A percentile compares a stretch with the other conserved stretches of the same genome.
These are phyloP conservation scores for Jacaranda copaia DNA, from an alignment of 257 asterid genomes.

Conservation along the genomic window DNA sequence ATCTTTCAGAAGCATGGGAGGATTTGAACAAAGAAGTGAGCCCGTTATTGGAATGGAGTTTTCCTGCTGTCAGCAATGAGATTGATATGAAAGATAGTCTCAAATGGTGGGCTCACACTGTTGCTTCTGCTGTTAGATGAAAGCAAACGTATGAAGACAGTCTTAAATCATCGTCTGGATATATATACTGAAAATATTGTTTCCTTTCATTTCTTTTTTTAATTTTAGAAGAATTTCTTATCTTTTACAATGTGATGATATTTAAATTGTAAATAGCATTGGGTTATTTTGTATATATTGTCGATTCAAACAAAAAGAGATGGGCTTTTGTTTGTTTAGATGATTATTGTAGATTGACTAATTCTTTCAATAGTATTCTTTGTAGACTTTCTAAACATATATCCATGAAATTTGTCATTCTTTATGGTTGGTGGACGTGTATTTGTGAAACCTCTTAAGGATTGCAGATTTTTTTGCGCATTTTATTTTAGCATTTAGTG, in stretches of 20 bases:
- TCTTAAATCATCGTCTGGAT: background rate
- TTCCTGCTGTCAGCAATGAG: conserved; percentile 51
- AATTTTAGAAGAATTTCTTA: background rate
- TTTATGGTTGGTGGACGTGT: no score
- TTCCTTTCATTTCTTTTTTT: background rate
- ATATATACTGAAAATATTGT: no score
- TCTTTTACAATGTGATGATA: background rate
- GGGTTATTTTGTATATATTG: background rate
- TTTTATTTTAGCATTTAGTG: no score
- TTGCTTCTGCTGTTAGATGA: conserved; percentile 73
- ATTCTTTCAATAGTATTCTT: background rate
- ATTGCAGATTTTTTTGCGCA: no score
- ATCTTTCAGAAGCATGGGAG: conserved; percentile 87
- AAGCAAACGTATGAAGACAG: background rate
- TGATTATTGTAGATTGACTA: background rate
- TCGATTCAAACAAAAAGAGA: background rate
- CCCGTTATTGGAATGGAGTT: conserved; percentile 54
- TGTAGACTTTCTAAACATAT: no score
- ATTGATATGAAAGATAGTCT: conserved; percentile 67
- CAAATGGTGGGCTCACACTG: conserved; percentile 80
- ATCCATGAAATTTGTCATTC: no score
- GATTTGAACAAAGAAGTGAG: conserved; percentile 26
- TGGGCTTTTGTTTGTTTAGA: background rate
- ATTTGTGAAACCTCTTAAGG: no score
- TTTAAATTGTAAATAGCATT: background rate